A percentile compares a stretch with the other conserved stretches of the same genome.
Evolutionary conservation across 495 filamentous ascomycete genomes (phyloP).

Genomic region (Penicillium diatomitis): DNA sequence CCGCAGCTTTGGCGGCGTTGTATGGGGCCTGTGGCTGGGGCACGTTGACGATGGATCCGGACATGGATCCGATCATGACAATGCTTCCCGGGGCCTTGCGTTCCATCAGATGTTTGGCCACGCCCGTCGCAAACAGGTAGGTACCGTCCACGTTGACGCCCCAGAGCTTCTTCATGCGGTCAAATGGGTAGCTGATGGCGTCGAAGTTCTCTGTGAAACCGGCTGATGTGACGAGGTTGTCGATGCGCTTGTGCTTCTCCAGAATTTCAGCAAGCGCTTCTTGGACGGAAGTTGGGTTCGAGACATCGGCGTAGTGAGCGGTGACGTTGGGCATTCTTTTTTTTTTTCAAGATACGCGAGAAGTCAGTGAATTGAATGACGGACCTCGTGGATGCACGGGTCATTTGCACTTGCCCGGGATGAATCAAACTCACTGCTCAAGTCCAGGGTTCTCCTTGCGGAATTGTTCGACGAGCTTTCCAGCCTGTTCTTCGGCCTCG

Average conservation of each 20-base stretch:
- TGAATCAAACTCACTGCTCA: constrained; percentile 47
- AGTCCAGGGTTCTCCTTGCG: constrained; percentile 66
- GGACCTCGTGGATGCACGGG: background rate
- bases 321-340: constrained; percentile 69
- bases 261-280: constrained; percentile 60
- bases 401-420: too few species aligned
- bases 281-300: constrained; percentile 66
- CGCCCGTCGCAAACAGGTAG: constrained; percentile 74
- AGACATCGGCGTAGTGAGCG: constrained; percentile 82
- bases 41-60: constrained; percentile 82
- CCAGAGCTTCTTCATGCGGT: constrained; percentile 87
- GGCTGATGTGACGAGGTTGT: constrained; percentile 88
- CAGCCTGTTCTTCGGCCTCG: constrained; percentile 69
- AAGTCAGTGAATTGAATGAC: background rate
- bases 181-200: constrained; percentile 77
- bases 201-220: constrained; percentile 96
- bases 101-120: constrained; percentile 84
- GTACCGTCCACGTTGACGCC: constrained; percentile 92
- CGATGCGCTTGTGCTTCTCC: constrained; percentile 66
- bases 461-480: constrained; percentile 63
- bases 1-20: constrained; percentile 82
- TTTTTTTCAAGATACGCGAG: background rate
- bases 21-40: constrained; percentile 92
- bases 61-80: constrained; percentile 95
- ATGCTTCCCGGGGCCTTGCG: constrained; percentile 72